Evolutionary conservation across 1,284 basidiomycete genomes (phyloP), one percentile per base, ranked within the genome.

Genomic region (Apiotrichum domesticum): DNA sequence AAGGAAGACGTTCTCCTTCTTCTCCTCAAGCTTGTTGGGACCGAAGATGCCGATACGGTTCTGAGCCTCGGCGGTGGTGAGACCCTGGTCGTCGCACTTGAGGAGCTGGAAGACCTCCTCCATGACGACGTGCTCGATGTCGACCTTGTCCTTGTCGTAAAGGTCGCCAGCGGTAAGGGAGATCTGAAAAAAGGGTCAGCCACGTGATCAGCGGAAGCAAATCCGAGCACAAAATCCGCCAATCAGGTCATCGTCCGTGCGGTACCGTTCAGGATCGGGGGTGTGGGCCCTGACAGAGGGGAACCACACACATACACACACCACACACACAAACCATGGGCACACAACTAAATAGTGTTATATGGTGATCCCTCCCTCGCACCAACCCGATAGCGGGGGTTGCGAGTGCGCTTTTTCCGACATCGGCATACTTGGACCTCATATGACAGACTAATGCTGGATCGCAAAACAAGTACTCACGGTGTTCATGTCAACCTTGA

Each of bases 141-240:
- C 94, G 78, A 98, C 94, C 82, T 98, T 98, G 80, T 97, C 92
- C 81, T 95, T 96, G 80, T 95, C 90, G 78, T 95, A 96, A 49
- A 98, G 80, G 79, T 98, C 75, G 67, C 68, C 64, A 51, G 71
- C 71, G 52, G 72, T 74, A 63, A 75, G 72, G 57, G 70, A 66
- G 59, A 75, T 75, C 73, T 75, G 55, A 9, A 6, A 2, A 8
- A 35, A 35, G 21, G 8, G 44, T 51, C 46, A 58, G 52, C 56
- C 46, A 45, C 13, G 42, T 32, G 34, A 43, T 9, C 32, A 7
- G 32, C 21, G 44, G 44, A 45, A 46, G 47, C 34, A 42, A 44
- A 11, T 33, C n/a, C 5, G 40, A 35, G 34, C 21, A 21, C 7
- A 33, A 42, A 42, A 35, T 15, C 33, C 42, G 39, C 13, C 44